Evolutionary conservation across 2,329 filamentous ascomycete genomes (phyloP).

Genomic region (Aspergillus flavus): DNA sequence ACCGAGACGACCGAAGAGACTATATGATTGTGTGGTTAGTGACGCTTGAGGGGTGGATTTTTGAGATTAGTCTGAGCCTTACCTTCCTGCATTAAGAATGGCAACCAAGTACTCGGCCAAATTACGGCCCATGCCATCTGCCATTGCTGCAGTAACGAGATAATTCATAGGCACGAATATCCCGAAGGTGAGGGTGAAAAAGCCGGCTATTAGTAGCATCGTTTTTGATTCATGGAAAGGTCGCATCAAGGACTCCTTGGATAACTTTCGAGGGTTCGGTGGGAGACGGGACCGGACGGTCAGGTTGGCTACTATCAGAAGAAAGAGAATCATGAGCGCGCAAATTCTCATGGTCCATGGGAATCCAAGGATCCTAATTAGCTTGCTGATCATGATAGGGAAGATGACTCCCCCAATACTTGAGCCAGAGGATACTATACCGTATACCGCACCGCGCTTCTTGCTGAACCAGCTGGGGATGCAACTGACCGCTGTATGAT

Average conservation of each 20-base stretch:
- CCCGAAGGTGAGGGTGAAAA: slow-evolving; percentile 50
- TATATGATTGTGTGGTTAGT: not conserved
- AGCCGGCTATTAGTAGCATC: not conserved
- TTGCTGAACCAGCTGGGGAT: slow-evolving; percentile 55
- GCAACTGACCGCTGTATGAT: slow-evolving; percentile 17
- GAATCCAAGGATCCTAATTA: slow-evolving; percentile 55
- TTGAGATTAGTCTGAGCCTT: slow-evolving; percentile 1
- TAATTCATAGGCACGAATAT: slow-evolving; percentile 61
- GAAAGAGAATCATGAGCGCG: slow-evolving; percentile 62
- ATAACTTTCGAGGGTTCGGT: slow-evolving; percentile 18
- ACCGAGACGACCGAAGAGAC: slow-evolving; percentile 57
- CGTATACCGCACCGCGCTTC: slow-evolving; percentile 54
- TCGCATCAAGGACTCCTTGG: slow-evolving; percentile 2
- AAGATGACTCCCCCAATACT: slow-evolving; percentile 59
- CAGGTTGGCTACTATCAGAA: slow-evolving; percentile 54
- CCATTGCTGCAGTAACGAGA: slow-evolving; percentile 49
- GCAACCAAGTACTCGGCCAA: slow-evolving; percentile 54
- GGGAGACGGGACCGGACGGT: slow-evolving; percentile 52
- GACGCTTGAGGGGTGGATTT: not conserved
- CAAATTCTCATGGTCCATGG: slow-evolving; percentile 58
- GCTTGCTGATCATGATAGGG: slow-evolving; percentile 58
- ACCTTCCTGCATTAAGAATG: slow-evolving; percentile 54
- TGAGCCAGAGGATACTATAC: slow-evolving; percentile 55
- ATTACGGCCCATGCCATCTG: slow-evolving; percentile 33
- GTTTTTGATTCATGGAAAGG: slow-evolving; percentile 50